phyloP scores from a whole-genome alignment of 1,284 basidiomycete genomes.

The Cutaneotrichosporon cutaneum region DNA sequence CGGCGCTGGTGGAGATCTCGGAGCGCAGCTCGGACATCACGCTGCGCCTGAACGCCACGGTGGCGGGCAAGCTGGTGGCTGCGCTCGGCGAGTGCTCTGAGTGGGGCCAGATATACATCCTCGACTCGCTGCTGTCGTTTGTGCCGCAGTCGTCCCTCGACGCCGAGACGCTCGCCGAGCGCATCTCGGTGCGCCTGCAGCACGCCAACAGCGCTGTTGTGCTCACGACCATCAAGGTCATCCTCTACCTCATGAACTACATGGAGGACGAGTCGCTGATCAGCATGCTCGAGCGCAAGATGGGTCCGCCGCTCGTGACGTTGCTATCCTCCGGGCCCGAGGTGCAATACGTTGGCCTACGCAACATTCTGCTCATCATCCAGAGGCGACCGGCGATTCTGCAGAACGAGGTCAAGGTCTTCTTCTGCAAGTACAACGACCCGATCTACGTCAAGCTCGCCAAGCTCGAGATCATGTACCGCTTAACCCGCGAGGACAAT shows the following conservation, averaged over 20 bases:
- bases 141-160: conserved; percentile 84
- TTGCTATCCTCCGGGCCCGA: conserved; percentile 62
- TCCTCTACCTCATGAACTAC: conserved; percentile 98
- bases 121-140: conserved; percentile 89
- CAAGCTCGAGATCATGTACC: conserved; percentile 98
- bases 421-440: conserved; percentile 99
- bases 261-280: conserved; percentile 86
- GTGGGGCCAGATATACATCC: conserved; percentile 99
- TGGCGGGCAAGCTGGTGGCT: conserved; percentile 73
- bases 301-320: conserved; percentile 79
- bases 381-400: conserved; percentile 89
- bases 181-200: conserved; percentile 87
- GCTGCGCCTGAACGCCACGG: conserved; percentile 52
- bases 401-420: conserved; percentile 94
- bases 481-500: conserved; percentile 85
- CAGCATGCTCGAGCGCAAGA: conserved; percentile 89
- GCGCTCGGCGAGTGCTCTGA: conserved; percentile 98
- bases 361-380: conserved; percentile 93
- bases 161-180: conserved; percentile 89
- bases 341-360: conserved; percentile 93
- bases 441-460: conserved; percentile 97
- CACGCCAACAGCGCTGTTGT: conserved; percentile 95
- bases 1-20: conserved; percentile 85
- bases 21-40: conserved; percentile 59
- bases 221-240: conserved; percentile 88